Evolutionary conservation across 306 rosid genomes (phyloP).

Genomic region (Inga laurina): DNA sequence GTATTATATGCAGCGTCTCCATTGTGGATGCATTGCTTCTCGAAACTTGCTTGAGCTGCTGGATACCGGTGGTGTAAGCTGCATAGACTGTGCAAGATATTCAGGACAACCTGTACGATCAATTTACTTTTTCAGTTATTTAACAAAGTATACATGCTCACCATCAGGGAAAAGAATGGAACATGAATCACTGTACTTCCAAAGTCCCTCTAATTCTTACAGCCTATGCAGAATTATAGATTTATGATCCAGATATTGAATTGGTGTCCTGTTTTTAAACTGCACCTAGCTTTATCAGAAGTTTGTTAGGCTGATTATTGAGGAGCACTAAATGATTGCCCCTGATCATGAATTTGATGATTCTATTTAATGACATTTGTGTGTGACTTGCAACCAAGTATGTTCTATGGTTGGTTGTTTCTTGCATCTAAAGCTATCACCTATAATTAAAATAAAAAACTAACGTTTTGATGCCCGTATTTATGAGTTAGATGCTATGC

Average conservation of each 20-base stretch:
- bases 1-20: slow-evolving; percentile 67
- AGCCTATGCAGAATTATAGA: slow-evolving; percentile 1
- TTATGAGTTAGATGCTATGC: slow-evolving; percentile 5
- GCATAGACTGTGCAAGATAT: slow-evolving; percentile 62
- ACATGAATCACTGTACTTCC: neutral
- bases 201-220: slow-evolving; percentile 13
- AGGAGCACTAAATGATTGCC: slow-evolving; percentile 28
- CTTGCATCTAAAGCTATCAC: slow-evolving; percentile 10
- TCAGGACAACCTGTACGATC: slow-evolving; percentile 61
- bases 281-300: slow-evolving; percentile 18
- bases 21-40: slow-evolving; percentile 93
- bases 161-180: neutral
- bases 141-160: slow-evolving; percentile 12
- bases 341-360: slow-evolving; percentile 1
- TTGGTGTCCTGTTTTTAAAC: slow-evolving; percentile 13
- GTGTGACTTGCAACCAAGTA: slow-evolving; percentile 14
- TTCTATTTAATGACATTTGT: neutral
- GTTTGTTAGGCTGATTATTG: slow-evolving; percentile 18
- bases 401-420: slow-evolving; percentile 16
- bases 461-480: slow-evolving; percentile 2
- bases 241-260: slow-evolving; percentile 14
- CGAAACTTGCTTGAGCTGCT: slow-evolving; percentile 69
- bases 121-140: slow-evolving; percentile 23
- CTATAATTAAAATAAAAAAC: neutral
- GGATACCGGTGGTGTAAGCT: slow-evolving; percentile 86